Conservation (phyloP, 2,329 filamentous ascomycete species). For the Plenodomus tracheiphilus region DNA sequence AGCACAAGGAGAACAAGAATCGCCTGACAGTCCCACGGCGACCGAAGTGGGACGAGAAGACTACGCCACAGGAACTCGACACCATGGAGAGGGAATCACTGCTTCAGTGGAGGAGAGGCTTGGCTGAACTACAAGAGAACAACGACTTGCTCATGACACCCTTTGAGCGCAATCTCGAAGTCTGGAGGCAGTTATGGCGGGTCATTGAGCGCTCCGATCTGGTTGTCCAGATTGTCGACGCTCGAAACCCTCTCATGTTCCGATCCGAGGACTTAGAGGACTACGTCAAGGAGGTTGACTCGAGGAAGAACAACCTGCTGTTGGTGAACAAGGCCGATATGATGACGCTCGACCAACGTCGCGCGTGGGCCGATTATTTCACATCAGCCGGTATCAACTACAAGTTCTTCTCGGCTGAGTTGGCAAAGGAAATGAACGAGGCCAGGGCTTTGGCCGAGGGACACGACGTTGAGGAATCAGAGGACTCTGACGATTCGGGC, state of each 20-base stretch:
- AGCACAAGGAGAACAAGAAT: constrained; percentile 78
- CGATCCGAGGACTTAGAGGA: constrained; percentile 88
- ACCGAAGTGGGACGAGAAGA: constrained; percentile 84
- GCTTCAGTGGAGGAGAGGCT: constrained; percentile 82
- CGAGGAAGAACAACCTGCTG: constrained; percentile 85
- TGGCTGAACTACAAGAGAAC: constrained; percentile 91
- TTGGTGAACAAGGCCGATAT: constrained; percentile 99
- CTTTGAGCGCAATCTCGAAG: constrained; percentile 95
- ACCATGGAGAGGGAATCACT: constrained; percentile 76
- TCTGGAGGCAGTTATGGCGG: constrained; percentile 97
- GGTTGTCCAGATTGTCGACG: constrained; percentile 97
- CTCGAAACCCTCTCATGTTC: constrained; percentile 90
- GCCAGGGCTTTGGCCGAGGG: constrained; percentile 60
- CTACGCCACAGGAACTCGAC: constrained; percentile 82
- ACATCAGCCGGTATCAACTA: constrained; percentile 80
- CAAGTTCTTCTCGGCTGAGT: constrained; percentile 91
- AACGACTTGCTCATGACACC: constrained; percentile 96
- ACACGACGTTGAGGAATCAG: constrained; percentile 36
- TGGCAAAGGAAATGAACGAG: constrained; percentile 90
- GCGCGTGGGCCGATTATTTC: constrained; percentile 85
- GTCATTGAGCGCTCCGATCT: constrained; percentile 96
- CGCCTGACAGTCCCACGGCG: constrained; percentile 86
- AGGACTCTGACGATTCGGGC: constrained; percentile 34
- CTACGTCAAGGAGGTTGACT: constrained; percentile 92
- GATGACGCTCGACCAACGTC: constrained; percentile 87